Base-by-base conservation (phyloP, 345 rosid genomes). In the Pugionium dolabratum region DNA sequence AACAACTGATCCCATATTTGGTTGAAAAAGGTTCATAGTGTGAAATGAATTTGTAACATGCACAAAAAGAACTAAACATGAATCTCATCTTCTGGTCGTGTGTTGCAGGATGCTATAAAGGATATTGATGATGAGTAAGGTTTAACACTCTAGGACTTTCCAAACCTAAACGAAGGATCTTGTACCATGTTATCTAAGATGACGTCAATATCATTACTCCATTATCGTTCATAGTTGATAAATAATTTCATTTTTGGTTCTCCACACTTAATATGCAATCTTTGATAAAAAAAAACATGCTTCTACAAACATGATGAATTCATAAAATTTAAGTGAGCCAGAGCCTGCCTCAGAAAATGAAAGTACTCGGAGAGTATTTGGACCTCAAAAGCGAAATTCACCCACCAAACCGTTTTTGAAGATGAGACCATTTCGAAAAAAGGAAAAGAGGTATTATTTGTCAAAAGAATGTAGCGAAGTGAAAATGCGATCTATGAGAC, bases 91-190 rank as follows among this genome's bases (percentile, higher is more conserved):
- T 1, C n/a, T 40, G 4, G 8, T n/a, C 2, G 29, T 26, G 5
- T 64, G 46, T 9, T 80, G 76, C 84, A 87, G 94, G 90, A 87
- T 73, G 94, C 90, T 5, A 75, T 87, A 4, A 83, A 83, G 64
- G 94, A 85, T 52, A 87, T 83, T 3, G 73, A 67, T 9, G 72
- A 73, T 29, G 90, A 85, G 54, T 83, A 47, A 36, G 64, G 31
- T 54, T 25, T 11, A 34, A 50, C 59, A 27, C 31, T 44, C 42
- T 65, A 66, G 67, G 76, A 73, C 36, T 36, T 66, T 60, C 51
- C 36, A 43, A 59, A 29, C 36, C 50, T 64, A 37, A 41, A 18
- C 33, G 28, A 29, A 62, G 43, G 9, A 47, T 1, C 31, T 25
- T 59, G 67, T 52, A 44, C 42, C 56, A 35, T 47, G 52, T 62